phyloP scores from a whole-genome alignment of 345 rosid species.

The Euphorbia tirucalli region DNA sequence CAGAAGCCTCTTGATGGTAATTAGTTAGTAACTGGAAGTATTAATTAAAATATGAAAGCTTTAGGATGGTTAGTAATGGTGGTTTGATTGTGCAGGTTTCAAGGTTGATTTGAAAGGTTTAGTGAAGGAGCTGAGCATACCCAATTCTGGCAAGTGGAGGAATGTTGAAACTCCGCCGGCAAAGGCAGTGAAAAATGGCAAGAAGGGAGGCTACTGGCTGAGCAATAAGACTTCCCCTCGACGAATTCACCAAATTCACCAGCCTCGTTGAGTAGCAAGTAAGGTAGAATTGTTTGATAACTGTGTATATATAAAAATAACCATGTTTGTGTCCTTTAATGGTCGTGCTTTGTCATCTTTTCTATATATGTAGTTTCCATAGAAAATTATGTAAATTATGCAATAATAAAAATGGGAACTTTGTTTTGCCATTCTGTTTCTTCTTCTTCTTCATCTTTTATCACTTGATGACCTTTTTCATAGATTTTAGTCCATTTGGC shows the following conservation, averaged over 20 bases:
- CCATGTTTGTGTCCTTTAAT: no score
- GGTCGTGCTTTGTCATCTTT: no score
- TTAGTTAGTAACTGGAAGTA: neutral
- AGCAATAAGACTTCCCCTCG: neutral
- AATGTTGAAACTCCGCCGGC: slow-evolving; percentile 12
- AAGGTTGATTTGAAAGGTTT: slow-evolving; percentile 15
- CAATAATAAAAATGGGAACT: no score
- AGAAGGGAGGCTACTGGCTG: slow-evolving; percentile 22
- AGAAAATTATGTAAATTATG: no score
- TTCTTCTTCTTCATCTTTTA: no score
- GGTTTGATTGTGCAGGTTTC: neutral
- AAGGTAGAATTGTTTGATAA: no score
- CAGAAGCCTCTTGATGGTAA: no score
- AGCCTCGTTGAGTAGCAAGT: slow-evolving; percentile 30
- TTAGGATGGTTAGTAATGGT: neutral
- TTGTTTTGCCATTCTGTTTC: no score
- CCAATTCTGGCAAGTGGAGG: slow-evolving; percentile 10
- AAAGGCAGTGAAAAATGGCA: slow-evolving; percentile 7
- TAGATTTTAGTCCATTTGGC: no score
- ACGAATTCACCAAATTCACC: slow-evolving; percentile 35
- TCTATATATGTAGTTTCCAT: no score
- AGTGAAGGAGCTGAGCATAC: slow-evolving; percentile 15
- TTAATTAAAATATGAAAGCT: neutral
- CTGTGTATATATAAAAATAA: no score
- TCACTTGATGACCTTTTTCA: no score